Conservation (phyloP, 306 rosid genomes). For the Vachellia collinsii region DNA sequence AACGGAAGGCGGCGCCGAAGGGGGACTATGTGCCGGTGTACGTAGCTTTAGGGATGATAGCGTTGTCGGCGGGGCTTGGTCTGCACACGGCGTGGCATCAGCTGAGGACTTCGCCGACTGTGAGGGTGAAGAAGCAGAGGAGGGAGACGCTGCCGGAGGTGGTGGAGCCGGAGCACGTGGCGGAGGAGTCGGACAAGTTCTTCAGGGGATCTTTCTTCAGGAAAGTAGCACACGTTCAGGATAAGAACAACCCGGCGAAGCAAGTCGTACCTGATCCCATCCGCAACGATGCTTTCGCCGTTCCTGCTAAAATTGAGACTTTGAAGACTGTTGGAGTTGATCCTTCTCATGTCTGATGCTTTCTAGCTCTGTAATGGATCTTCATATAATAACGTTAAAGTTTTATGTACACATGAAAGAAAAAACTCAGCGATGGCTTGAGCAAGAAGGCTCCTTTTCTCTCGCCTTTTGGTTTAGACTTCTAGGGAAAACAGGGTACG, state of each 20-base stretch:
- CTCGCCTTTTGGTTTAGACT: neutral
- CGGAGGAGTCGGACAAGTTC: constrained; percentile 49
- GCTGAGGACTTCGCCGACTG: constrained; percentile 59
- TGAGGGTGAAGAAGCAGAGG: constrained; percentile 66
- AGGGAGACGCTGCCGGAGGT: constrained; percentile 88
- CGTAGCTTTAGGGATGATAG: constrained; percentile 75
- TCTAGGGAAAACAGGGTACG: neutral
- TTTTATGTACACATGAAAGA: neutral
- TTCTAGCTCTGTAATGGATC: neutral
- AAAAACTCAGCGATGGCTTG: too few relatives aligned
- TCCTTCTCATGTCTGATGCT: constrained; percentile 24
- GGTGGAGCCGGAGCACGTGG: constrained; percentile 78
- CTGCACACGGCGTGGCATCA: constrained; percentile 78
- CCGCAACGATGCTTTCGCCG: constrained; percentile 53
- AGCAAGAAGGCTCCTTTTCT: neutral
- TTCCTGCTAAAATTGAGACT: constrained; percentile 42
- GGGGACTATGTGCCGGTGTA: constrained; percentile 66
- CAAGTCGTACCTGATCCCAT: constrained; percentile 39
- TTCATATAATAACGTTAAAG: neutral
- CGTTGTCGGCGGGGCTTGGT: constrained; percentile 50
- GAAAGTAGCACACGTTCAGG: constrained; percentile 76
- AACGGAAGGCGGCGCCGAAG: constrained; percentile 14
- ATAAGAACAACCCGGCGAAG: constrained; percentile 43
- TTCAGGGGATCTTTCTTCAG: constrained; percentile 58
- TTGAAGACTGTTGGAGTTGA: constrained; percentile 70